Evolutionary conservation across 139 green algal species (phyloP).

Genomic region (Diplosphaera chodatii): DNA sequence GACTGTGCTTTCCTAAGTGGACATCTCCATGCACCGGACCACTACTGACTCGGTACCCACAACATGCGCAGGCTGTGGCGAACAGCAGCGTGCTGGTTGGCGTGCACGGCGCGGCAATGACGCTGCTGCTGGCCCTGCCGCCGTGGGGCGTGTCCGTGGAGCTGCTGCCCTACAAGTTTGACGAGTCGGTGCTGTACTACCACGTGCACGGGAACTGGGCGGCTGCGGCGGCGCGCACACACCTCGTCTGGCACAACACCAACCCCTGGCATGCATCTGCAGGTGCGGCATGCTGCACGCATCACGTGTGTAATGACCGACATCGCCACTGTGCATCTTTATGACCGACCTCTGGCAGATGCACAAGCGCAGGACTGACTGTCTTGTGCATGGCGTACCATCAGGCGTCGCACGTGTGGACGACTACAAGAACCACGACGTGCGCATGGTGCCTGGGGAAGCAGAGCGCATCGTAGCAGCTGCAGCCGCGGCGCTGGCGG

Average conservation of each 20-base stretch:
- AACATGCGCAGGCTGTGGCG: neutral
- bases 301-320: too few relatives aligned
- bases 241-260: slow-evolving; percentile 1
- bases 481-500: neutral
- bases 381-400: neutral
- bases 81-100: neutral
- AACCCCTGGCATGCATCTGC: neutral
- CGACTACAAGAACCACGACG: slow-evolving; percentile 1
- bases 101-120: neutral
- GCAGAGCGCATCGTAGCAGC: neutral
- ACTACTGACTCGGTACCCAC: neutral
- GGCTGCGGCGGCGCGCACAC: neutral
- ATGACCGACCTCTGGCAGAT: neutral
- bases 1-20: too few relatives aligned
- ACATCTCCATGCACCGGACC: neutral
- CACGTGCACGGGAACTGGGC: neutral
- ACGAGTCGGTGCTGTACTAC: neutral
- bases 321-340: too few relatives aligned
- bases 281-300: neutral
- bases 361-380: too few relatives aligned
- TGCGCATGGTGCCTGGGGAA: neutral
- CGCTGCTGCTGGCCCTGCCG: neutral
- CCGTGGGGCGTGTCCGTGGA: neutral
- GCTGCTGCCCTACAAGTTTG: slow-evolving; percentile 3
- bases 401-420: neutral